Evolutionary conservation across 2,329 filamentous ascomycete genomes (phyloP).

Genomic region (Meredithiella fracta): DNA sequence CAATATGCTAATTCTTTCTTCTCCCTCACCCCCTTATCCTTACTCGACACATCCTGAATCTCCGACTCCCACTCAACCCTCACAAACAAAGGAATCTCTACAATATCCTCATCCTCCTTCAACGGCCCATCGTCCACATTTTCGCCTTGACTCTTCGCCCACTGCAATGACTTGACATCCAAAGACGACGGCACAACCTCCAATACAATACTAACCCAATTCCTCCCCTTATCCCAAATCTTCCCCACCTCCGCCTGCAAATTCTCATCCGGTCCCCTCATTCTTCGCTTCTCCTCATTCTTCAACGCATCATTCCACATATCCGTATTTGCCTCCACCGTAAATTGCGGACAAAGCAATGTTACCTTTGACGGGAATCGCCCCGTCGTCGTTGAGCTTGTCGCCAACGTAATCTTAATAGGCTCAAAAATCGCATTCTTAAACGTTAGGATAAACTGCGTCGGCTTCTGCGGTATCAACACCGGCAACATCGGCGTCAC

Average conservation of each 20-base stretch:
- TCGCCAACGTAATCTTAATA: slow-evolving; percentile 74
- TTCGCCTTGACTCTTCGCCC: slow-evolving; percentile 18
- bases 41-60: slow-evolving; percentile 38
- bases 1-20: slow-evolving; percentile 87
- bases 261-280: slow-evolving; percentile 20
- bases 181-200: slow-evolving; percentile 62
- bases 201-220: slow-evolving; percentile 87
- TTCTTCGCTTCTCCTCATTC: slow-evolving; percentile 25
- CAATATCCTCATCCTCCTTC: slow-evolving; percentile 41
- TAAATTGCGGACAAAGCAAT: slow-evolving; percentile 84
- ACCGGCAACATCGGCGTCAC: slow-evolving; percentile 24
- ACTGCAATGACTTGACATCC: slow-evolving; percentile 23
- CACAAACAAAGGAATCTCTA: slow-evolving; percentile 92
- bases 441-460: slow-evolving; percentile 77
- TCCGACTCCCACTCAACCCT: slow-evolving; percentile 79
- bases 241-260: slow-evolving; percentile 62
- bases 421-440: slow-evolving; percentile 89
- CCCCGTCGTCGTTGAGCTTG: slow-evolving; percentile 62
- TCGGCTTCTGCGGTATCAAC: slow-evolving; percentile 35
- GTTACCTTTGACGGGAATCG: slow-evolving; percentile 67
- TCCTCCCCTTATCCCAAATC: slow-evolving; percentile 85
- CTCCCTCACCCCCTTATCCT: slow-evolving; percentile 49
- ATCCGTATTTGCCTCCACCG: slow-evolving; percentile 81
- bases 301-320: slow-evolving; percentile 77
- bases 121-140: slow-evolving; percentile 29